Evolutionary conservation across 1,284 basidiomycete species (phyloP).

Genomic region (Blastosporella zonata): DNA sequence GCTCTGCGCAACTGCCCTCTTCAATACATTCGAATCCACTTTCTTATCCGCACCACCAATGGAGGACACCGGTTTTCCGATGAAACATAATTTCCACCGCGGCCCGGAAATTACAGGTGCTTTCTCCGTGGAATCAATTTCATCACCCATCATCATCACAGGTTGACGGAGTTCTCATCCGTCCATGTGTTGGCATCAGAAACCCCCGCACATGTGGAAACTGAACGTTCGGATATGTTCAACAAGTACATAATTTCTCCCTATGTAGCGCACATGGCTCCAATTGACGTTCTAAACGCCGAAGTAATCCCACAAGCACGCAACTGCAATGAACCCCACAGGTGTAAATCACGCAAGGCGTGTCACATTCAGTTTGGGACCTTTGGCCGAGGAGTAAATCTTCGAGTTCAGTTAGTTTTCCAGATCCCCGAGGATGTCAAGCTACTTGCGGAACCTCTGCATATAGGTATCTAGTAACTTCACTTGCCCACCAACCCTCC

Average conservation of each 20-base stretch:
- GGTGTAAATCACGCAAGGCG: too few relatives aligned
- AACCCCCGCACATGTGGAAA: constrained; percentile 27
- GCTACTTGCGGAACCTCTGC: neutral
- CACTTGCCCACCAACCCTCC: too few relatives aligned
- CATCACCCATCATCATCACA: constrained; percentile 18
- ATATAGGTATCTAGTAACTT: too few relatives aligned
- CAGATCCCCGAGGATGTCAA: constrained; percentile 13
- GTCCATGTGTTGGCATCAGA: constrained; percentile 27
- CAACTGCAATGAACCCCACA: constrained; percentile 3
- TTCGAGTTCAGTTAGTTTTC: constrained; percentile 1
- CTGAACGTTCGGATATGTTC: constrained; percentile 19
- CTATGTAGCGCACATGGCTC: constrained; percentile 12
- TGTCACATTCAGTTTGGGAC: neutral
- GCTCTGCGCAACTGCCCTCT: neutral
- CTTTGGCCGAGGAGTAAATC: constrained; percentile 10
- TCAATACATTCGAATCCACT: constrained; percentile 8
- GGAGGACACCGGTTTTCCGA: neutral
- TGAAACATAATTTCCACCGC: constrained; percentile 28
- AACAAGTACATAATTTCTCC: constrained; percentile 13
- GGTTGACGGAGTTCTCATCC: constrained; percentile 22
- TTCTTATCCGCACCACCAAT: constrained; percentile 9
- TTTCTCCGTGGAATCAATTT: constrained; percentile 28
- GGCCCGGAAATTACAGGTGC: constrained; percentile 26
- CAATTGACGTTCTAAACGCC: constrained; percentile 6
- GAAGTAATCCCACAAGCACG: constrained; percentile 12